Base-by-base conservation (phyloP, 1,284 basidiomycete genomes). In the Hortiboletus rubellus region DNA sequence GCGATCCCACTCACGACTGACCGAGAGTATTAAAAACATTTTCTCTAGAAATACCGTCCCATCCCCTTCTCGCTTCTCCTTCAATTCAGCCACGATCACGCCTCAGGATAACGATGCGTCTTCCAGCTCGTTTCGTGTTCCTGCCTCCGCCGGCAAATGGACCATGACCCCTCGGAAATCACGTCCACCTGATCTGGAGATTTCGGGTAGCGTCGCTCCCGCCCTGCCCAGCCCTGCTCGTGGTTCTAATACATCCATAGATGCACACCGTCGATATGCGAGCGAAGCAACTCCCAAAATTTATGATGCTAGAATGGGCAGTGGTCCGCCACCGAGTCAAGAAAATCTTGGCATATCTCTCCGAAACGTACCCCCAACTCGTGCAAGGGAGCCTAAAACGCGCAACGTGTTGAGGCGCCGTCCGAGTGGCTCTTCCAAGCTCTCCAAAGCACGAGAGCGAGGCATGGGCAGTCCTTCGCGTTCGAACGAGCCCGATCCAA, bases 331-430 rank as follows among this genome's bases (percentile, higher is more conserved):
- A 41, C 49, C 54, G 0, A 59, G 51, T 46, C 63, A 63, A 46
- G 59, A 62, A 18, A 54, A 57, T 48, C 34, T 60, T 22, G 63
- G 60, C 18, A 40, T 44, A 14, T 53, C 55, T 1, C 14, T 8
- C 10, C 57, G 36, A 57, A 55, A 60, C 50, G 40, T 34, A 18
- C 31, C 54, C 18, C 34, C 46, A 6, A 14, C 41, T 46, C 59
- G 53, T 33, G 58, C 44, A 45, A 56, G 47, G 58, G 69, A 72
- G 56, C 63, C 65, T 55, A 69, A 63, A 52, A 63, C 60, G 12
- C 76, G 79, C 40, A 82, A 82, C 59, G 77, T 83, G 0, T 70
- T 84, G 10, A 72, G 74, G 55, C 76, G 81, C 30, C 74, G 75
- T 17, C 73, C 78, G 0, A 80, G 79, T 55, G 70, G 66, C 33